Percentiles rank a stretch among this genome's conserved stretches.
Conservation (phyloP, 345 rosid species). For the Excoecaria agallocha region DNA sequence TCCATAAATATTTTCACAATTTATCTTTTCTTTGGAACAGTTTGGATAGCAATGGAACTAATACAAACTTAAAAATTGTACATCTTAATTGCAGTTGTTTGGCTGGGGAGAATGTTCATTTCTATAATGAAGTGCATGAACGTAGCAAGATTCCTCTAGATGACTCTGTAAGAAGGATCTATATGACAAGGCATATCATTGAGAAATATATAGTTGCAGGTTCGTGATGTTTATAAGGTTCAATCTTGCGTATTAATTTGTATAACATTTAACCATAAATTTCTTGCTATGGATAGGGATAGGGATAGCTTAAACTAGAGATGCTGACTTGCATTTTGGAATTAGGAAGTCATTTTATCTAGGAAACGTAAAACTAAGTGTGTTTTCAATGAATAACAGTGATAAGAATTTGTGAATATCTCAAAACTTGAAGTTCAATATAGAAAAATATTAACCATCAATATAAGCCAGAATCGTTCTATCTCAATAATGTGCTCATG, state of each 20-base stretch:
- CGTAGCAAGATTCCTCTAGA: slow-evolving; percentile 62
- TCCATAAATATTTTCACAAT: not conserved
- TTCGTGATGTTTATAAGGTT: slow-evolving; percentile 21
- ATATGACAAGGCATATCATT: slow-evolving; percentile 85
- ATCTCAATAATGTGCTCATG: no score
- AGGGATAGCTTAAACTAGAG: not conserved
- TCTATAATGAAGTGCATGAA: slow-evolving; percentile 77
- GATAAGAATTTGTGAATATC: not conserved
- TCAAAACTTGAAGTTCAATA: not conserved
- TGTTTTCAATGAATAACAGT: not conserved
- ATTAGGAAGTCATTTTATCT: not conserved
- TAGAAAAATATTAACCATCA: no score
- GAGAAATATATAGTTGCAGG: slow-evolving; percentile 78
- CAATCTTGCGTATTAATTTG: slow-evolving; percentile 4
- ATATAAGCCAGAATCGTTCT: no score
- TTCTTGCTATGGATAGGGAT: not conserved
- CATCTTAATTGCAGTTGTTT: slow-evolving; percentile 54
- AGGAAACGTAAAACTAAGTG: no score
- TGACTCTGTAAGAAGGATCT: slow-evolving; percentile 72
- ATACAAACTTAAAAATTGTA: not conserved
- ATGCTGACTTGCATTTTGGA: not conserved
- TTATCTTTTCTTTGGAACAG: not conserved
- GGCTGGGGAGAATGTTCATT: slow-evolving; percentile 92
- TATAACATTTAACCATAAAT: not conserved
- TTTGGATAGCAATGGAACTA: not conserved